Base-by-base conservation (phyloP, 2,329 filamentous ascomycete species). In the Calonectria pauciramosa region DNA sequence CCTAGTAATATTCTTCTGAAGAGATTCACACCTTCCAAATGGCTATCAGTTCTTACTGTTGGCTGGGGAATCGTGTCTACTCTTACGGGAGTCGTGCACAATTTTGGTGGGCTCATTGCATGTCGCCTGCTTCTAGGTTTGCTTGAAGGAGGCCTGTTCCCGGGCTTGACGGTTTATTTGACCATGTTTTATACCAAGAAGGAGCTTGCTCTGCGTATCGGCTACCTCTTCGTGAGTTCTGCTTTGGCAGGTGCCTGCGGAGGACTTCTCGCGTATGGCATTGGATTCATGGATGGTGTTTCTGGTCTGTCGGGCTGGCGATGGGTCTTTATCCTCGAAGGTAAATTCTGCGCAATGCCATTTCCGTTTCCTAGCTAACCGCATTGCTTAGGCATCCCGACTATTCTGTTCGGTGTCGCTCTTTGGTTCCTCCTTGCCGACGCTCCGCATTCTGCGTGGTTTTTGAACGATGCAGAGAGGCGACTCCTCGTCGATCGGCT, bases 241-340 rank as follows among this genome's bases (percentile, higher is more conserved):
- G 86, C 90, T 3, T 93, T 91, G 78, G 89, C 91, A 14, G 90
- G 90, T n/a, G 90, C 90, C 23, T 91, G 91, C 72, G 90, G 90
- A 28, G 90, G 90, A 1, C 84, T 92, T 6, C 83, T 92, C 1
- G 90, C 90, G 0, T 94, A 92, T 74, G 92, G 88, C 0, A 93
- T 94, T 75, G 91, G 92, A 0, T 90, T 93, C 1, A 82, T 91
- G 2, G 84, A 86, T 0, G 92, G 92, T 1, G 86, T 91, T 38
- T 47, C 41, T 16, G 76, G 76, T 9, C 26, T 71, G 38, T 36
- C 54, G 18, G 76, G 75, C 3, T 86, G 88, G 65, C 83, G 92
- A 1, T 95, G 93, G 93, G 86, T 93, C 32, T 94, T 93, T 92
- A 94, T 95, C 73, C 88, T 94, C 85, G 68, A 74, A 59, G 70